These are phyloP conservation scores for Musa balbisiana DNA, from an alignment of 202 grass and related monocot genomes.

Conservation along the genomic window DNA sequence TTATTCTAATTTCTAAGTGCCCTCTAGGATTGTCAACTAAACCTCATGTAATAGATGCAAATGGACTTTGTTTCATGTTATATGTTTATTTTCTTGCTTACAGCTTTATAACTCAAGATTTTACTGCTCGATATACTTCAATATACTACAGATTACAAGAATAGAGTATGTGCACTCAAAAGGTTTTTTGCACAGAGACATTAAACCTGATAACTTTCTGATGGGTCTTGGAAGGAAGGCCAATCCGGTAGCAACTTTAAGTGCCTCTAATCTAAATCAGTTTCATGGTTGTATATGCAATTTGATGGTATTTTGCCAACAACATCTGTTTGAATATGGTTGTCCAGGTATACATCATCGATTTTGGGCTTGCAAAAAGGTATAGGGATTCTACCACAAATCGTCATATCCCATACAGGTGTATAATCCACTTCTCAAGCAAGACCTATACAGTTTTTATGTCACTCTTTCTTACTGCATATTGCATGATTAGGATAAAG, in stretches of 20 bases:
- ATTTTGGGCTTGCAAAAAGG: constrained; percentile 99
- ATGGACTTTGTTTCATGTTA: no score
- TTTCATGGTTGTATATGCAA: background rate
- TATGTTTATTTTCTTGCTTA: no score
- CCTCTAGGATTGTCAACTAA: no score
- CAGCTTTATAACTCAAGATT: no score
- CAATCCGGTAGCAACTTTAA: constrained; percentile 45
- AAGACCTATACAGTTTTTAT: background rate
- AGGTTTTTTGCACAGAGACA: constrained; percentile 90
- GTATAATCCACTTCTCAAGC: background rate
- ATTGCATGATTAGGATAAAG: no score
- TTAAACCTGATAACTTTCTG: constrained; percentile 97
- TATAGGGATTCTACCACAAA: constrained; percentile 79
- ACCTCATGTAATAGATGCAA: no score
- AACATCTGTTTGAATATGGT: background rate
- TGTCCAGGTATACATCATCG: constrained; percentile 83
- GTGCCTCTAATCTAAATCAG: constrained; percentile 12
- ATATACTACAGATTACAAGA: constrained; percentile 55
- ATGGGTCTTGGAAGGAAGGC: constrained; percentile 84
- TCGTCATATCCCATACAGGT: constrained; percentile 90
- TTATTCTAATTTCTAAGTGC: no score
- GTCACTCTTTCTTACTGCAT: no score
- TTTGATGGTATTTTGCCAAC: no score
- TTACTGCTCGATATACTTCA: background rate
- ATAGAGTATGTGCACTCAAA: constrained; percentile 90